A percentile compares a stretch with the other conserved stretches of the same genome.
Evolutionary conservation across 2,329 filamentous ascomycete genomes (phyloP).

Genomic region (Triangularia setosa): DNA sequence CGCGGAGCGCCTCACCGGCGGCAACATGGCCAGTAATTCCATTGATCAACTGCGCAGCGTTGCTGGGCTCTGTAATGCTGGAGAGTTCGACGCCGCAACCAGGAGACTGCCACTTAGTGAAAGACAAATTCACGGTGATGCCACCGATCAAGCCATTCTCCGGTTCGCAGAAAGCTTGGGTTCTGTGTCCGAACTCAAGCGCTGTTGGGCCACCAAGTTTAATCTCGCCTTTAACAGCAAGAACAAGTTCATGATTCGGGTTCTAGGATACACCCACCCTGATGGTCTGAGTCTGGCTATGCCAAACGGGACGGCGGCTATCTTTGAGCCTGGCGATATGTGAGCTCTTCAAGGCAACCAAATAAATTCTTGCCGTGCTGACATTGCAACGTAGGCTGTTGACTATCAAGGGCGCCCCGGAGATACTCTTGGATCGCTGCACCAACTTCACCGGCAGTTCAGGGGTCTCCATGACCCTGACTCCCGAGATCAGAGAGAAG

Average conservation of each 20-base stretch:
- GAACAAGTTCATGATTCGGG: constrained; percentile 76
- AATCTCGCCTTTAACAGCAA: constrained; percentile 75
- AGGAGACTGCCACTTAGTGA: constrained; percentile 54
- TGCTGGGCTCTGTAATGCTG: constrained; percentile 68
- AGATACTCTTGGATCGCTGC: constrained; percentile 65
- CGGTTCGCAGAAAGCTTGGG: constrained; percentile 65
- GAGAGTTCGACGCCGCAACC: constrained; percentile 67
- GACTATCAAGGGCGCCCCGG: constrained; percentile 76
- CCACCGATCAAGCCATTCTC: constrained; percentile 71
- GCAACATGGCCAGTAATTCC: constrained; percentile 35
- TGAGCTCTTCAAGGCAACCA: not conserved
- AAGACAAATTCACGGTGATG: constrained; percentile 67
- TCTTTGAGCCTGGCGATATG: constrained; percentile 35
- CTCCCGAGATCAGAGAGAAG: constrained; percentile 38
- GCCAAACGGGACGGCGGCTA: constrained; percentile 32
- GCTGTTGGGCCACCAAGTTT: constrained; percentile 62
- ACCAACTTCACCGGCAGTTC: constrained; percentile 52
- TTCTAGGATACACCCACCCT: constrained; percentile 46
- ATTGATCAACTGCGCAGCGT: constrained; percentile 58
- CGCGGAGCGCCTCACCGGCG: constrained; percentile 25
- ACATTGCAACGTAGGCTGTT: constrained; percentile 45
- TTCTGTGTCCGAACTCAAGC: constrained; percentile 55
- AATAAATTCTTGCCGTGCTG: constrained; percentile 29
- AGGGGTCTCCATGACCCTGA: constrained; percentile 51
- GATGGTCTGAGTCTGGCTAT: constrained; percentile 38